Conservation (phyloP, 1,139 yeast genomes). For the Scheffersomyces lignicola region DNA sequence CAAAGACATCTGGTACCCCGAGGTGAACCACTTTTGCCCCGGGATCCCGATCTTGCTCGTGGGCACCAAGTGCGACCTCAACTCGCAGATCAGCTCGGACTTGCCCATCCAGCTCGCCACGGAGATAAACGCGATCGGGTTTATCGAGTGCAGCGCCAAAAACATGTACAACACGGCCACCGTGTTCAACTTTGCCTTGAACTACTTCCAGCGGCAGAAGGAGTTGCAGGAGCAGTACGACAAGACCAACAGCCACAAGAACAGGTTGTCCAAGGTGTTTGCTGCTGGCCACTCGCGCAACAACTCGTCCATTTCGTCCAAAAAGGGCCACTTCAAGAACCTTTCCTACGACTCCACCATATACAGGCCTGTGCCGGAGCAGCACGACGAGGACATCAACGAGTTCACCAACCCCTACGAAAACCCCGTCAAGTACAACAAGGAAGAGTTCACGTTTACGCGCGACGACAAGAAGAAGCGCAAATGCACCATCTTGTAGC, state of each 20-base stretch:
- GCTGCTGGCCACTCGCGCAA: conserved; percentile 24
- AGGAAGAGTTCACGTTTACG: conserved; percentile 46
- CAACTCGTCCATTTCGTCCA: conserved; percentile 21
- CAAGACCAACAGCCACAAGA: conserved; percentile 32
- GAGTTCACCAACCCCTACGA: conserved; percentile 34
- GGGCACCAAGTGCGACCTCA: conserved; percentile 76
- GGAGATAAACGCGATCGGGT: conserved; percentile 72
- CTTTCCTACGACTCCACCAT: conserved; percentile 37
- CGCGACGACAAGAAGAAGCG: conserved; percentile 30
- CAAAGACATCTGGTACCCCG: conserved; percentile 84
- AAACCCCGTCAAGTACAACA: conserved; percentile 30
- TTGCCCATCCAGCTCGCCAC: conserved; percentile 58
- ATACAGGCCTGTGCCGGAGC: conserved; percentile 25
- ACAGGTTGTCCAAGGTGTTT: conserved; percentile 30
- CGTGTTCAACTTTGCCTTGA: conserved; percentile 60
- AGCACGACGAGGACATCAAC: conserved; percentile 40
- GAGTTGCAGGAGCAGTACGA: conserved; percentile 42
- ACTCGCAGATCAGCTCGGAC: conserved; percentile 43
- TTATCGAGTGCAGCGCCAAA: conserved; percentile 78
- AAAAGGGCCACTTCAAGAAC: conserved; percentile 36
- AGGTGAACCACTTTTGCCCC: conserved; percentile 80
- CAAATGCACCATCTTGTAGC: conserved; percentile 36
- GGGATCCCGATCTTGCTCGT: conserved; percentile 73
- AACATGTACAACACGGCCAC: conserved; percentile 63
- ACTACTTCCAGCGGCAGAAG: conserved; percentile 34